Evolutionary conservation across 306 rosid genomes (phyloP).

Genomic region (Rosa lucieae): DNA sequence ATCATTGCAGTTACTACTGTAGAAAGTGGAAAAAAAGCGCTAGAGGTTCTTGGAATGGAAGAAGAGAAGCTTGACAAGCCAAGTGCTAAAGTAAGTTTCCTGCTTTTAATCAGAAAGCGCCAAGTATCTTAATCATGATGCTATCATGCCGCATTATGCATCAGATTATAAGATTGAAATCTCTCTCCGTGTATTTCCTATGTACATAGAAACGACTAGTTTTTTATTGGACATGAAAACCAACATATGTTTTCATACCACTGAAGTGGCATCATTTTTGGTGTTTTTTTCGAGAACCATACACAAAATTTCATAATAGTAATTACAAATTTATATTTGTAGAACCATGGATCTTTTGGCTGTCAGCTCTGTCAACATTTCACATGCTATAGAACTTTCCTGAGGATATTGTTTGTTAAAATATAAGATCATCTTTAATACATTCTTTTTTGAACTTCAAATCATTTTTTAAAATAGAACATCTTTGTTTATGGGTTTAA

Average conservation of each 20-base stretch:
- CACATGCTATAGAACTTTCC: background rate
- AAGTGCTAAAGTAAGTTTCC: constrained; percentile 4
- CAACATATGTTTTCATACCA: background rate
- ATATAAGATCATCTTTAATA: background rate
- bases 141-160: background rate
- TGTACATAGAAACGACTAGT: background rate
- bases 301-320: background rate
- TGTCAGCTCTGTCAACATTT: background rate
- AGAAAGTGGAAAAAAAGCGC: constrained; percentile 10
- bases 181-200: background rate
- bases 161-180: background rate
- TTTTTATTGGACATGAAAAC: background rate
- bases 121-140: background rate
- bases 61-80: constrained; percentile 7
- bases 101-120: background rate
- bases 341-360: background rate
- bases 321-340: background rate
- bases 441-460: background rate
- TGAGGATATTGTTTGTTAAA: background rate
- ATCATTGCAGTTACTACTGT: constrained; percentile 17
- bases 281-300: background rate
- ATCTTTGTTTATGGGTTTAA: background rate
- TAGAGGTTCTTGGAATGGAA: constrained; percentile 15
- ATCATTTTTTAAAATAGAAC: background rate
- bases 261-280: background rate